Evolutionary conservation across 2,329 filamentous ascomycete species (phyloP), one percentile per base, ranked within the genome.

Genomic region (Xylaria sp.): DNA sequence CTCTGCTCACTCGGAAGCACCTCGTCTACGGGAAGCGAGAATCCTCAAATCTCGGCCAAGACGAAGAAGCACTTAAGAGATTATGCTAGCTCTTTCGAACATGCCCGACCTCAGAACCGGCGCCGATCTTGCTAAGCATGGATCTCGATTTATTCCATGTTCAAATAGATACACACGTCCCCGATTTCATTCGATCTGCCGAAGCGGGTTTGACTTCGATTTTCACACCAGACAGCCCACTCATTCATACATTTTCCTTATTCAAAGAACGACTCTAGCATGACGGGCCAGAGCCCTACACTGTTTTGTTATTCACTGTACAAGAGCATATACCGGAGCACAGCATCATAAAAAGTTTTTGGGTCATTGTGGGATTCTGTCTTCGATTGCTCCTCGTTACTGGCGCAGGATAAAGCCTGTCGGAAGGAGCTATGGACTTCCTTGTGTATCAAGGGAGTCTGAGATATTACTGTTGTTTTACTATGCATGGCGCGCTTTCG

Each of bases 71-170:
- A 97, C 80, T 88, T 98, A 44, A 90, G 91, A 78, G 91, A 92
- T 74, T 98, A 98, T 81, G 92, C 93, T 73, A 92, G 91, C 78
- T 94, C 92, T 1, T 97, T 98, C 79, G 94, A 98, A 81, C 92
- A 94, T 73, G 90, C 92, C 67, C 88, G 92, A 70, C 78, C 84
- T 18, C 75, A 77, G 64, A 86, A 88, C 76, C 86, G 87, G 73
- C 82, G 87, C 76, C 81, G 89, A 83, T 86, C 87, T 37, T 84
- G 86, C 77, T 89, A 85, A 78, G 70, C 64, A 51, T 20, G 39
- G 46, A 20, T 50, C 50, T 54, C 31, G 25, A 46, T 25, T 56
- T 57, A 67, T 59, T 57, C 51, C 57, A 67, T 51, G 41, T 63
- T 66, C 60, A 54, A 54, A 74, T 70, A 71, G 69, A 73, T 60